These are phyloP conservation scores for Microbotryum violaceum DNA, from an alignment of 1,284 basidiomycete genomes.

Conservation along the genomic window DNA sequence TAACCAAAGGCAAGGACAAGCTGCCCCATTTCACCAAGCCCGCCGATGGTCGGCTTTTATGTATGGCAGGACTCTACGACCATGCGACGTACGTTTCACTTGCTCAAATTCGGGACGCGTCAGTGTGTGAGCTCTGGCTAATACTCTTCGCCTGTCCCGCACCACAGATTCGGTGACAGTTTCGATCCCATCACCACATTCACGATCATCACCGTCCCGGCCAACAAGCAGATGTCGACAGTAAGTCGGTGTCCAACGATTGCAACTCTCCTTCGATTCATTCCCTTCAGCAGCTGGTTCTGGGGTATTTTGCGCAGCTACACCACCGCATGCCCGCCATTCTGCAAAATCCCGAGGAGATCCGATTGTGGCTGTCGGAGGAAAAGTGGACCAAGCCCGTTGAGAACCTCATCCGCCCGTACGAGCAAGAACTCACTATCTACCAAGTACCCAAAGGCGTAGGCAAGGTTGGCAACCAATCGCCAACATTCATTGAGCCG, in stretches of 20 bases:
- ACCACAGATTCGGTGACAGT: constrained; percentile 46
- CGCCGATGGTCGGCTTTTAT: constrained; percentile 57
- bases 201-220: constrained; percentile 73
- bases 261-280: constrained; percentile 27
- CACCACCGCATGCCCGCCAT: constrained; percentile 92
- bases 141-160: constrained; percentile 28
- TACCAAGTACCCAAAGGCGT: constrained; percentile 86
- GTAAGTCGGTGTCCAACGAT: no score
- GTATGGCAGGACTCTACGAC: constrained; percentile 84
- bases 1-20: constrained; percentile 63
- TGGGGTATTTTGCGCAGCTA: constrained; percentile 47
- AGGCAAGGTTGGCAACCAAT: constrained; percentile 79
- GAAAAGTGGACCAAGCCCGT: constrained; percentile 55
- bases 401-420: constrained; percentile 59
- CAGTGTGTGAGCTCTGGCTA: constrained; percentile 6
- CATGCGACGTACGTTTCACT: constrained; percentile 45
- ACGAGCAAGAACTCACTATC: constrained; percentile 59
- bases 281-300: constrained; percentile 58
- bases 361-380: constrained; percentile 64
- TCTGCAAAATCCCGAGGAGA: constrained; percentile 55
- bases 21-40: constrained; percentile 72
- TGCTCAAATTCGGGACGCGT: not conserved
- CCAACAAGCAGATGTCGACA: constrained; percentile 39
- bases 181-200: constrained; percentile 66
- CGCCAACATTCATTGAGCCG: constrained; percentile 59